These are phyloP conservation scores for Kalaharituber pfeilii DNA, from an alignment of 2,329 filamentous ascomycete genomes.

Conservation along the genomic window DNA sequence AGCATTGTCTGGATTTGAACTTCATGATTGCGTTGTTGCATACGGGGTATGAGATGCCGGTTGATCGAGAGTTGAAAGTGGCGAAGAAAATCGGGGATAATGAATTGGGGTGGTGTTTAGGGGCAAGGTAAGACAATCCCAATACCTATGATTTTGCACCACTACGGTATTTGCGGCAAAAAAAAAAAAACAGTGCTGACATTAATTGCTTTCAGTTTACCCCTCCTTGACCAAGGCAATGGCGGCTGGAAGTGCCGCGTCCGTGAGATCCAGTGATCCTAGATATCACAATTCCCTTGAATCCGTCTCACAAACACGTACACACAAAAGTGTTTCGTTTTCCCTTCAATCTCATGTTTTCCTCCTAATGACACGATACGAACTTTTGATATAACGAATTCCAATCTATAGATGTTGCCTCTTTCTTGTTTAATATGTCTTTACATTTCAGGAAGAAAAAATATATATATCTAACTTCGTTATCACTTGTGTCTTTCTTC, in stretches of 20 bases:
- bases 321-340: too few relatives aligned
- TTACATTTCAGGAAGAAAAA: too few relatives aligned
- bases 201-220: slow-evolving; percentile 42
- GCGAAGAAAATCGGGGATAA: slow-evolving; percentile 98
- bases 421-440: too few relatives aligned
- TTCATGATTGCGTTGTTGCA: slow-evolving; percentile 90
- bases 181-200: neutral
- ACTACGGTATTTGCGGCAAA: neutral
- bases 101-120: slow-evolving; percentile 93
- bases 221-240: slow-evolving; percentile 51
- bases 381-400: too few relatives aligned
- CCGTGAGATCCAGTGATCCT: slow-evolving; percentile 35
- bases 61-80: slow-evolving; percentile 89
- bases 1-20: slow-evolving; percentile 87
- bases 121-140: slow-evolving; percentile 44
- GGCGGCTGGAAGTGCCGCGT: slow-evolving; percentile 87
- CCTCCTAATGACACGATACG: too few relatives aligned
- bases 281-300: too few relatives aligned
- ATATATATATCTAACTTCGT: too few relatives aligned
- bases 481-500: too few relatives aligned
- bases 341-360: too few relatives aligned
- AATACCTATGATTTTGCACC: too few relatives aligned
- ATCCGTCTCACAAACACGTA: too few relatives aligned
- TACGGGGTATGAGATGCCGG: slow-evolving; percentile 94
- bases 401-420: too few relatives aligned